Conservation (phyloP, 495 filamentous ascomycete species). For the Lophium mytilinum region DNA sequence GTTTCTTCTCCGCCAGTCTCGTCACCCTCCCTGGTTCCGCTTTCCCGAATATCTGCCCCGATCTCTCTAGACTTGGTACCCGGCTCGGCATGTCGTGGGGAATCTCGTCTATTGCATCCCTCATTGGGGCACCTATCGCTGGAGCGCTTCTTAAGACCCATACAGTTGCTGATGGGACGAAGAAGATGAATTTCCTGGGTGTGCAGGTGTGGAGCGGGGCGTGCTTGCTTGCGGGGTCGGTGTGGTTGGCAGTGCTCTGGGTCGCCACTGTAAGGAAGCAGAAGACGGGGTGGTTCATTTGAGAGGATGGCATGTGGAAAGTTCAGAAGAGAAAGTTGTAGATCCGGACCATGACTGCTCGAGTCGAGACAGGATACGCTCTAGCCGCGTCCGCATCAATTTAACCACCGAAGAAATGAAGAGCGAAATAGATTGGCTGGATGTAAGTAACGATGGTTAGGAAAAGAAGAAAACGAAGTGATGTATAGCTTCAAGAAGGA, state of each 20-base stretch:
- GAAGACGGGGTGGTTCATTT: constrained; percentile 12
- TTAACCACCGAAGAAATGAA: too few species aligned
- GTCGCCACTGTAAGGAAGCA: constrained; percentile 2
- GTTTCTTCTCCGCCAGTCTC: constrained; percentile 19
- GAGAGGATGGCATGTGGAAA: neutral
- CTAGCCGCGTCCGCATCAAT: too few species aligned
- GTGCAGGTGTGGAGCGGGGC: constrained; percentile 19
- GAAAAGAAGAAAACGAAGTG: too few species aligned
- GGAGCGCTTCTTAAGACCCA: constrained; percentile 13
- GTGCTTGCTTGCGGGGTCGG: constrained; percentile 12
- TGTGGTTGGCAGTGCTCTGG: constrained; percentile 17
- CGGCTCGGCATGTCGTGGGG: constrained; percentile 24
- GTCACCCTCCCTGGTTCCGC: constrained; percentile 20
- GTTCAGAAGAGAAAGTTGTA: too few species aligned
- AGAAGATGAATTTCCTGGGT: constrained; percentile 9
- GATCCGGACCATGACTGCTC: too few species aligned
- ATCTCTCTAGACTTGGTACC: constrained; percentile 17
- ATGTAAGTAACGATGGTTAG: too few species aligned
- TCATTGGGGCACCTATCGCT: constrained; percentile 23
- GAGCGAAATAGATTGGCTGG: too few species aligned
- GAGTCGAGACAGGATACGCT: too few species aligned
- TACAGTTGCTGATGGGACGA: constrained; percentile 5
- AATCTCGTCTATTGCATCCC: constrained; percentile 11
- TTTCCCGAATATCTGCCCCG: constrained; percentile 19
- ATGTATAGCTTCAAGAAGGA: too few species aligned